Base-by-base conservation (phyloP, 2,329 filamentous ascomycete species). In the Diplodia sapinea region DNA sequence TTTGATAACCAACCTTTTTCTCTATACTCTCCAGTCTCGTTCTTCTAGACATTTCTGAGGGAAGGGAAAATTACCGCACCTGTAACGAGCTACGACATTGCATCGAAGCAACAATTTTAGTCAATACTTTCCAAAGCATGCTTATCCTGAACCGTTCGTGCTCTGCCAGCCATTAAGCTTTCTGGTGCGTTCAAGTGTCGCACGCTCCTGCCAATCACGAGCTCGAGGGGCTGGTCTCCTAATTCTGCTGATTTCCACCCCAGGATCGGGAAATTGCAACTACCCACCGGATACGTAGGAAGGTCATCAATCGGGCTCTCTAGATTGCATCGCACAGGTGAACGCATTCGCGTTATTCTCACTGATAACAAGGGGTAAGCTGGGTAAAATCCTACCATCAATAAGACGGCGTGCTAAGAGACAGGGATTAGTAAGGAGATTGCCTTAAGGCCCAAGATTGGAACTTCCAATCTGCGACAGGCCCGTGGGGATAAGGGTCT, bases 91-190 rank as follows among this genome's bases (percentile, higher is more conserved):
- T 63, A 63, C 59, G 59, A 63, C 59, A 17, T 31, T 50, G 47
- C 59, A 63, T 63, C 59, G 59, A 63, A 63, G 59, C 59, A 63
- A 36, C 31, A 62, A 51, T 2, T 63, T 51, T 63, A 63, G 59
- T 63, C 17, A 23, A 61, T 26, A 13, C 29, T 51, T 51, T 63
- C 20, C 26, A 63, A 15, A 63, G 26, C 15, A 31, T 4, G 9
- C 23, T 3, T n/a, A 2, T 17, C 38, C 29, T 23, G 5, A 31
- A 13, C 26, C 8, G 11, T 23, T 15, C 38, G n/a, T 59, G 26
- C 33, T 17, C 55, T 49, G 26, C 13, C 8, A 20, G 17, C n/a
- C n/a, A n/a, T n/a, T 20, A 47, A 47, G 43, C 43, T 11, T 47
- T 47, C 9, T 47, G 40, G 43, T 47, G 17, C 43, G n/a, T n/a